phyloP scores from a whole-genome alignment of 805 yeast genomes.

The Ogataea haglerorum region DNA sequence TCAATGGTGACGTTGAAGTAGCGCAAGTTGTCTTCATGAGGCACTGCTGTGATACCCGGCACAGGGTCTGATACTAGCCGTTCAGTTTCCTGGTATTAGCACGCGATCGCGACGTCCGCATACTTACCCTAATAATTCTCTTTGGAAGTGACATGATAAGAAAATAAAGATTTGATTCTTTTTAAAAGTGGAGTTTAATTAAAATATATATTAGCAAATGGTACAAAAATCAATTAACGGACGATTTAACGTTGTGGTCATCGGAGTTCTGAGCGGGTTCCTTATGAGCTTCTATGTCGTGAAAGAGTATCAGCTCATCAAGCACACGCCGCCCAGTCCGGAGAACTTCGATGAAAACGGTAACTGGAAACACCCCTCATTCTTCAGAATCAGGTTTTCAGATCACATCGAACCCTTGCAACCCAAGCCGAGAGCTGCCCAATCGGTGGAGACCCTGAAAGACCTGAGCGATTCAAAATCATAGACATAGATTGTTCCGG shows the following conservation, averaged over 20 bases:
- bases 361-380: slow-evolving; percentile 35
- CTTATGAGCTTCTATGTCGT: slow-evolving; percentile 26
- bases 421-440: slow-evolving; percentile 34
- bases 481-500: no score
- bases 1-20: slow-evolving; percentile 89
- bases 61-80: slow-evolving; percentile 91
- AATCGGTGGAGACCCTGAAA: background rate
- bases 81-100: slow-evolving; percentile 69
- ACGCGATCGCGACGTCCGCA: background rate
- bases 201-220: slow-evolving; percentile 3
- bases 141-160: slow-evolving; percentile 66
- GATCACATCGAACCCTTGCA: slow-evolving; percentile 37
- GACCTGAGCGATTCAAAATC: no score
- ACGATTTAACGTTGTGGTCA: slow-evolving; percentile 26
- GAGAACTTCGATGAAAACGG: slow-evolving; percentile 38
- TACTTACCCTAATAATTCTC: slow-evolving; percentile 78
- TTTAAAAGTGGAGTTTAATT: slow-evolving; percentile 4
- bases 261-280: slow-evolving; percentile 29
- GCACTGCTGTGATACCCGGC: slow-evolving; percentile 89
- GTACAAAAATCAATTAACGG: slow-evolving; percentile 26
- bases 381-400: slow-evolving; percentile 34
- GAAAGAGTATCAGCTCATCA: slow-evolving; percentile 36
- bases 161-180: background rate
- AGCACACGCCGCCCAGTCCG: slow-evolving; percentile 38
- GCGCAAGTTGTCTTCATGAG: slow-evolving; percentile 91